phyloP scores from a whole-genome alignment of 345 rosid genomes.

The Euclidium syriacum region DNA sequence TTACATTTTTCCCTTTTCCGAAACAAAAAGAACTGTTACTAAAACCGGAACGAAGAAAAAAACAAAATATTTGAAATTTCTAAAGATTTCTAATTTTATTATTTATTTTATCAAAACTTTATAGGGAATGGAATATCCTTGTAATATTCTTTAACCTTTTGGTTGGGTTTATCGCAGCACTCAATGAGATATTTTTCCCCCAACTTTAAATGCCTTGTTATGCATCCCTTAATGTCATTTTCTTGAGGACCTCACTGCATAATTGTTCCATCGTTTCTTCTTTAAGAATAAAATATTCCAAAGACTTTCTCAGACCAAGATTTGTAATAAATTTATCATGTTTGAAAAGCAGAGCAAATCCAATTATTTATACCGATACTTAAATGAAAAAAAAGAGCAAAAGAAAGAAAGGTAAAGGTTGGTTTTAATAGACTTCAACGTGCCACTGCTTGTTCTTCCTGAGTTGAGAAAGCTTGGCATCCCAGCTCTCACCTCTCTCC shows the following conservation, averaged over 20 bases:
- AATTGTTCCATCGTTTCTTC: background rate
- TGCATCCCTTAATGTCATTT: constrained; percentile 3
- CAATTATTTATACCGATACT: constrained; percentile 9
- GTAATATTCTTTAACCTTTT: background rate
- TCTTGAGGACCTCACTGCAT: too few species aligned
- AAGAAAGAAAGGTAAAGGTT: background rate
- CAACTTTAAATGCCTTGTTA: background rate
- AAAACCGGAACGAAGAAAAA: too few species aligned
- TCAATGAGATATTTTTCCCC: background rate
- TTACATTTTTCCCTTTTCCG: too few species aligned
- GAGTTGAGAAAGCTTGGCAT: constrained; percentile 85
- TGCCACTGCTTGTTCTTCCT: constrained; percentile 99
- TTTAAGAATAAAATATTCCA: constrained; percentile 19
- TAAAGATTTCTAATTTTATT: too few species aligned
- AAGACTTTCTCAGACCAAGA: background rate
- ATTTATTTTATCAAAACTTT: too few species aligned
- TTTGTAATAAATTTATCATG: background rate
- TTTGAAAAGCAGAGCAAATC: background rate
- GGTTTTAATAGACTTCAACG: constrained; percentile 91
- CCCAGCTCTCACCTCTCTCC: constrained; percentile 92
- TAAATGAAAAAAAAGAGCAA: constrained; percentile 14
- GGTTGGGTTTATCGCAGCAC: constrained; percentile 16
- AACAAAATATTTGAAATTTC: too few species aligned
- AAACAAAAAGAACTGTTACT: too few species aligned
- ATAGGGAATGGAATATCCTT: too few species aligned